phyloP scores from a whole-genome alignment of 805 yeast genomes.

The Brettanomyces anomalus region DNA sequence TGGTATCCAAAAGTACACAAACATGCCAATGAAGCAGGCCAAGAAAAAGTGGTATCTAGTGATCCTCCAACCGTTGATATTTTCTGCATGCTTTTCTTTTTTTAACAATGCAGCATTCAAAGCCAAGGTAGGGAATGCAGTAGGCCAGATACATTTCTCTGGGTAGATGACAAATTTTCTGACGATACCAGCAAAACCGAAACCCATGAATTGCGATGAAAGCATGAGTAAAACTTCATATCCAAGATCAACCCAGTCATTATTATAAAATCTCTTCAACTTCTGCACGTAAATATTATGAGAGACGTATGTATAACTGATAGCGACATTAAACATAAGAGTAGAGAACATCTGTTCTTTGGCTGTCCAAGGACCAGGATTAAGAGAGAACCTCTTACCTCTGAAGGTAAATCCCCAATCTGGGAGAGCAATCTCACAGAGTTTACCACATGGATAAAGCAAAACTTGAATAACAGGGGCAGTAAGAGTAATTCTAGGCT shows the following conservation, averaged over 20 bases:
- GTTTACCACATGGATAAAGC: conserved; percentile 35
- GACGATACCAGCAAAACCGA: conserved; percentile 56
- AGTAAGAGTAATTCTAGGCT: conserved; percentile 35
- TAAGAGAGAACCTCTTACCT: conserved; percentile 33
- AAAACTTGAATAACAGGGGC: conserved; percentile 36
- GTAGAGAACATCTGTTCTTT: conserved; percentile 64
- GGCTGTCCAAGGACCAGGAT: conserved; percentile 56
- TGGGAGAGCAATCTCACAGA: conserved; percentile 15
- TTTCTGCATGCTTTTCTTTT: conserved; percentile 32
- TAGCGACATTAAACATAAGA: conserved; percentile 28
- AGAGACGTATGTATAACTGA: conserved; percentile 25
- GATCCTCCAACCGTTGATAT: conserved; percentile 54
- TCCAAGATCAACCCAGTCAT: conserved; percentile 25
- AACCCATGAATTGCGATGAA: conserved; percentile 57
- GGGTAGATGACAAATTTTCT: conserved; percentile 54
- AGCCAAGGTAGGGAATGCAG: conserved; percentile 50
- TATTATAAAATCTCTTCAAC: conserved; percentile 13
- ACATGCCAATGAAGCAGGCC: conserved; percentile 24
- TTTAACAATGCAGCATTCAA: conserved; percentile 38
- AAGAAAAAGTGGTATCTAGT: conserved; percentile 42
- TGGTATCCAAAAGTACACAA: conserved; percentile 50
- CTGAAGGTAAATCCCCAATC: conserved; percentile 29
- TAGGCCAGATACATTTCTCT: conserved; percentile 65
- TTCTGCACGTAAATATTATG: conserved; percentile 26
- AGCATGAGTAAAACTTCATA: conserved; percentile 42